These are phyloP conservation scores for Trichoderma semiorbis DNA, from an alignment of 2,329 filamentous ascomycete species.

Conservation along the genomic window DNA sequence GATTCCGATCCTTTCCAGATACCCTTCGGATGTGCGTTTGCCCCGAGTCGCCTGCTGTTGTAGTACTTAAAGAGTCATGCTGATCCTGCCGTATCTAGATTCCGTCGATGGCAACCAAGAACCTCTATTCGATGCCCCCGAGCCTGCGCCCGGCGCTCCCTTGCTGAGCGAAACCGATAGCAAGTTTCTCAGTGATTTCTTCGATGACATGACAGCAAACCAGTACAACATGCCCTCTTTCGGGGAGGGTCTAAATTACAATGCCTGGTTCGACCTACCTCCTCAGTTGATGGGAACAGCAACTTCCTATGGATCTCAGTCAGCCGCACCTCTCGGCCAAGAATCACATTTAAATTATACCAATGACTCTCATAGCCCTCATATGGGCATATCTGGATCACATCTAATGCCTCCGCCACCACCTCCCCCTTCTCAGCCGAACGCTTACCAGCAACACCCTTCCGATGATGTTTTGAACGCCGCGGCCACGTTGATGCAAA, in stretches of 20 bases:
- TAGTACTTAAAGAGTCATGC: background rate
- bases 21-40: conserved; percentile 65
- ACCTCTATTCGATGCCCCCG: conserved; percentile 53
- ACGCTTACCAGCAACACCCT: conserved; percentile 32
- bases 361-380: conserved; percentile 19
- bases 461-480: conserved; percentile 55
- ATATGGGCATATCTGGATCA: conserved; percentile 25
- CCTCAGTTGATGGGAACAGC: conserved; percentile 63
- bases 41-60: background rate
- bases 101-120: conserved; percentile 43
- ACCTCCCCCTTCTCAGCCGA: conserved; percentile 22
- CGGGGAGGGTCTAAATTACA: conserved; percentile 49
- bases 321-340: conserved; percentile 25
- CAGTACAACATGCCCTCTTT: conserved; percentile 49
- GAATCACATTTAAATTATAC: conserved; percentile 23
- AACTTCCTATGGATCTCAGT: conserved; percentile 59
- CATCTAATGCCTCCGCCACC: conserved; percentile 38
- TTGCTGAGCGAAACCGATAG: conserved; percentile 62
- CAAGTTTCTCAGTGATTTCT: conserved; percentile 56
- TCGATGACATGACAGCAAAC: conserved; percentile 51
- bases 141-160: conserved; percentile 61
- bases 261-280: conserved; percentile 56
- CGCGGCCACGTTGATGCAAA: conserved; percentile 52
- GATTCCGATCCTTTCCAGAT: conserved; percentile 46
- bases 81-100: conserved; percentile 36